Base-by-base conservation (phyloP, 306 rosid genomes). In the Dryas alaskensis region DNA sequence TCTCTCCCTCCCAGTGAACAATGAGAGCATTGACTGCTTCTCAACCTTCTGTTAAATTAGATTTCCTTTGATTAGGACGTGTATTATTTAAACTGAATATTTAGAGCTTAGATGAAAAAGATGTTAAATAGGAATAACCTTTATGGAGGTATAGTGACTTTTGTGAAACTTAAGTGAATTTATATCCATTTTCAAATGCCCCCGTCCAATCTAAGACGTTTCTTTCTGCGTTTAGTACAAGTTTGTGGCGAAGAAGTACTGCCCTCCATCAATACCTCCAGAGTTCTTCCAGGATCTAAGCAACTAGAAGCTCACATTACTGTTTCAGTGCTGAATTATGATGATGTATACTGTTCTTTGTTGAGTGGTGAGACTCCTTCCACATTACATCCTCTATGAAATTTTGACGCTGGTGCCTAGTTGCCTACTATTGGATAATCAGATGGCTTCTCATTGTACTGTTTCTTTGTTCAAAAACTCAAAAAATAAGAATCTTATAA, bases 171-270 rank as follows among this genome's bases (percentile, higher is more conserved):
- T 2, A 11, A 12, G 31, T 42, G 19, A 40, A 54, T 13, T 43
- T 44, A 4, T 14, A 68, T 49, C 22, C 73, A 49, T 57, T 42
- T 43, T 11, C 44, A n/a, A 37, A 37, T 63, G 4, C n/a, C 49
- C 19, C 13, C 4, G 17, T 61, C 65, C 71, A 17, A 57, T 47
- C 78, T 49, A 17, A 72, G 71, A 10, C 27, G 44, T 46, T 70
- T 78, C 22, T 69, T 58, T 65, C 44, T 61, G 51, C 73, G 2
- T 60, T 52, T 5, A 88, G 93, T 90, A 84, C 86, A 88, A 88
- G 80, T 90, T 76, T 31, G 92, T 84, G 73, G 92, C 89, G 22
- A 85, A 82, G 90, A 86, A 85, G 80, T 74, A 73, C 75, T 86
- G 87, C 45, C 85, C 84, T 81, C 69, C 62, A 17, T 84, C 86